Evolutionary conservation across 768 basidiomycete genomes (phyloP).

Genomic region (Suillus decipiens): DNA sequence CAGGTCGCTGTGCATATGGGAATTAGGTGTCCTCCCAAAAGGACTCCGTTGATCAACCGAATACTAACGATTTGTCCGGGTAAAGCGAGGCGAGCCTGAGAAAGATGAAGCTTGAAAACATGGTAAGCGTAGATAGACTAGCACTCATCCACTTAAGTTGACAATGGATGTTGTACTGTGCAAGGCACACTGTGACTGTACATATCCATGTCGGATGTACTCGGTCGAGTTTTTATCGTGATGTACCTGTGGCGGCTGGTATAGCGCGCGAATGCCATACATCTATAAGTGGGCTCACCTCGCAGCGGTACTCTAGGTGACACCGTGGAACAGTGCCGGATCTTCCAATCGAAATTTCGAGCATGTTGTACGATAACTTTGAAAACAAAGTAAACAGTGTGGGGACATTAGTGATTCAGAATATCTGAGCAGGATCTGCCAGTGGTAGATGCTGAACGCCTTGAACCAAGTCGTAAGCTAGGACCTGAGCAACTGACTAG

Average conservation of each 20-base stretch:
- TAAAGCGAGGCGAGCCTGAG: background rate
- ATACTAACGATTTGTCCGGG: background rate
- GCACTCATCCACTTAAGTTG: background rate
- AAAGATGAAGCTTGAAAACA: background rate
- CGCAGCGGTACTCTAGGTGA: background rate
- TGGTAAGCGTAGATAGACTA: no score
- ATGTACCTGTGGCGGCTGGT: background rate
- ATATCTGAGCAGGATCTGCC: no score
- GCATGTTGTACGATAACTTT: background rate
- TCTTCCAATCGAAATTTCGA: background rate
- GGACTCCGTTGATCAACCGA: background rate
- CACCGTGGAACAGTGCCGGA: background rate
- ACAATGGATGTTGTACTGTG: background rate
- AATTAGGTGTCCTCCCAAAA: background rate
- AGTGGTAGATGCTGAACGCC: background rate
- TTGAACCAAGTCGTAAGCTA: background rate
- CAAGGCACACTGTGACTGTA: no score
- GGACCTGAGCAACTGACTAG: background rate
- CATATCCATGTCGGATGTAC: no score
- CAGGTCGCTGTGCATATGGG: background rate
- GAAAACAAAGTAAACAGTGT: background rate
- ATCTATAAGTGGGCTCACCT: background rate
- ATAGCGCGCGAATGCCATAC: background rate
- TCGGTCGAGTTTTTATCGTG: no score
- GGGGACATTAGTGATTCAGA: no score